Evolutionary conservation across 2,329 filamentous ascomycete species (phyloP).

Genomic region (Paramyrothecium roridum): DNA sequence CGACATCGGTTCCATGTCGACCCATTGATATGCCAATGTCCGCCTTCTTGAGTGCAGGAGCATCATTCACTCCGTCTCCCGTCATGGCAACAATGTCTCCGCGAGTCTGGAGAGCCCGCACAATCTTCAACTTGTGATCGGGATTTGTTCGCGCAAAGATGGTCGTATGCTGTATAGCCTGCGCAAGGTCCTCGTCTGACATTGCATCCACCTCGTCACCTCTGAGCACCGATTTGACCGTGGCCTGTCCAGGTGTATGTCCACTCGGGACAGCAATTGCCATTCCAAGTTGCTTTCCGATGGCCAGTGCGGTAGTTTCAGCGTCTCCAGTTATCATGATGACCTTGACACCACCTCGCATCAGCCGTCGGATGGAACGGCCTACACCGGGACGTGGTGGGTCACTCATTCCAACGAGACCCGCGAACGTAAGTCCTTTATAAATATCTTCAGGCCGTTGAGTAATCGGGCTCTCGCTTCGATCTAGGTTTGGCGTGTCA

Average conservation of each 20-base stretch:
- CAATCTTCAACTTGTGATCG: slow-evolving; percentile 97
- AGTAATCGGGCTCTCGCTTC: slow-evolving; percentile 32
- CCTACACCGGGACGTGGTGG: slow-evolving; percentile 89
- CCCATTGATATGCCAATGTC: slow-evolving; percentile 99
- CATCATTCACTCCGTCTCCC: slow-evolving; percentile 96
- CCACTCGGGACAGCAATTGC: slow-evolving; percentile 59
- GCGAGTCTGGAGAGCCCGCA: slow-evolving; percentile 82
- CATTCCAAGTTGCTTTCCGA: slow-evolving; percentile 95
- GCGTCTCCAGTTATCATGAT: slow-evolving; percentile 99
- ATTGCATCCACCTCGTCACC: slow-evolving; percentile 94
- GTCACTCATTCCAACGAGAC: slow-evolving; percentile 95
- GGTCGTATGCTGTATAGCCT: slow-evolving; percentile 82
- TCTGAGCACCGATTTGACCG: slow-evolving; percentile 70
- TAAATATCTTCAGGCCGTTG: slow-evolving; percentile 69
- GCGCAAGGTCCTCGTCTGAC: slow-evolving; percentile 78
- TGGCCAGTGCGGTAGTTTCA: slow-evolving; percentile 89
- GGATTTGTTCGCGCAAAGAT: slow-evolving; percentile 96
- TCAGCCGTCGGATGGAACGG: slow-evolving; percentile 81
- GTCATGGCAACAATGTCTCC: slow-evolving; percentile 99
- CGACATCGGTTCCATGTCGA: slow-evolving; percentile 89
- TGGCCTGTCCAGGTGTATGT: slow-evolving; percentile 51
- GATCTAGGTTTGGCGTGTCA: slow-evolving; percentile 45
- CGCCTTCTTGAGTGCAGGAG: slow-evolving; percentile 91
- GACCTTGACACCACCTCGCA: slow-evolving; percentile 92
- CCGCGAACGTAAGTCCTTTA: slow-evolving; percentile 81